Evolutionary conservation across 768 basidiomycete species (phyloP).

Genomic region (Termitomyces bulborhizus): DNA sequence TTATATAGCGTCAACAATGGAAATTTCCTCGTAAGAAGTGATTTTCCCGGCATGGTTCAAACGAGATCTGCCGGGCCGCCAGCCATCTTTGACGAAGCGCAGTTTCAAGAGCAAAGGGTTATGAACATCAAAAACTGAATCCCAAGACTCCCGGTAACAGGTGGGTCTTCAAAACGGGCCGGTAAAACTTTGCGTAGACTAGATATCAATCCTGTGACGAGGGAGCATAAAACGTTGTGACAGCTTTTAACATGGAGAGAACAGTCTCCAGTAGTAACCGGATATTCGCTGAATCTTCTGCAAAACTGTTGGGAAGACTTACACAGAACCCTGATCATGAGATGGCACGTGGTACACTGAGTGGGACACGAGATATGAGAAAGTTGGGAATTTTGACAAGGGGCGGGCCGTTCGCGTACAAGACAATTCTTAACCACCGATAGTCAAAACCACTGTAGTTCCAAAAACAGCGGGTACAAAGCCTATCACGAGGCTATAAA

Average conservation of each 20-base stretch:
- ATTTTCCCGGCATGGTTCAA: constrained; percentile 2
- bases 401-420: constrained; percentile 5
- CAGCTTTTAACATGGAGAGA: neutral
- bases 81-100: neutral
- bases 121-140: neutral
- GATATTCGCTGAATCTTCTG: constrained; percentile 14
- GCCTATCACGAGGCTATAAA: neutral
- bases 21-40: constrained; percentile 9
- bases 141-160: neutral
- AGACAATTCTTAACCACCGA: neutral
- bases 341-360: constrained; percentile 9
- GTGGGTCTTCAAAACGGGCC: constrained; percentile 7
- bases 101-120: neutral
- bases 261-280: neutral
- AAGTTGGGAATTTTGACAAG: neutral
- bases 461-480: constrained; percentile 5
- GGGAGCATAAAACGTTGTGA: neutral
- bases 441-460: constrained; percentile 7
- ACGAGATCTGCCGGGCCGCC: constrained; percentile 11
- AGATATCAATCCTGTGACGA: constrained; percentile 8
- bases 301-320: neutral
- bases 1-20: constrained; percentile 3
- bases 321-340: constrained; percentile 1
- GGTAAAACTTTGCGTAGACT: neutral
- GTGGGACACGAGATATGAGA: constrained; percentile 3